These are phyloP conservation scores for Thoreauomyces humboldtii DNA, from an alignment of 192 early-diverging fungal species.

Conservation along the genomic window DNA sequence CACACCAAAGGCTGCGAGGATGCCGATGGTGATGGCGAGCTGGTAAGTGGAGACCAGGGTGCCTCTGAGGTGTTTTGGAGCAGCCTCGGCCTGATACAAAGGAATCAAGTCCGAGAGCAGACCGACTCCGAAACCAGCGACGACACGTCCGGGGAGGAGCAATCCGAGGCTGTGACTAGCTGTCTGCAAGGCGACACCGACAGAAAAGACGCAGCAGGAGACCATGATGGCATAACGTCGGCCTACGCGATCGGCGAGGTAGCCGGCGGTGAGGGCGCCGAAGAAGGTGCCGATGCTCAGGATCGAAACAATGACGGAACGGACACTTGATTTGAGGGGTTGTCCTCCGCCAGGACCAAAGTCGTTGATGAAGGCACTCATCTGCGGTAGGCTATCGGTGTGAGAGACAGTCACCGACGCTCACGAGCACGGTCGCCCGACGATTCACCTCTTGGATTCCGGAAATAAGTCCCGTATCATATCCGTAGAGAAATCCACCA, in stretches of 20 bases:
- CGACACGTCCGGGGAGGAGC: slow-evolving; percentile 40
- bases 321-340: slow-evolving; percentile 2
- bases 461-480: slow-evolving; percentile 72
- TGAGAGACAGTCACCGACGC: not conserved
- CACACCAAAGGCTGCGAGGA: slow-evolving; percentile 31
- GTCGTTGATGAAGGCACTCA: slow-evolving; percentile 12
- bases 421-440: not conserved
- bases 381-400: not conserved
- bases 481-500: slow-evolving; percentile 45
- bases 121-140: slow-evolving; percentile 47
- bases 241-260: slow-evolving; percentile 63
- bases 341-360: slow-evolving; percentile 31
- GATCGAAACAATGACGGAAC: slow-evolving; percentile 44
- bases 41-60: slow-evolving; percentile 42
- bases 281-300: slow-evolving; percentile 74
- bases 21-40: slow-evolving; percentile 44
- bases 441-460: slow-evolving; percentile 62
- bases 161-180: slow-evolving; percentile 23
- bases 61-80: slow-evolving; percentile 45
- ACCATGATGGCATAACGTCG: slow-evolving; percentile 70
- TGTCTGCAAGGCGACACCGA: slow-evolving; percentile 40
- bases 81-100: slow-evolving; percentile 46
- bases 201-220: slow-evolving; percentile 40
- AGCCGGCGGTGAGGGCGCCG: slow-evolving; percentile 67
- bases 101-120: slow-evolving; percentile 42